Base-by-base conservation (phyloP, 2,329 filamentous ascomycete genomes). In the Aspergillus clavatus region DNA sequence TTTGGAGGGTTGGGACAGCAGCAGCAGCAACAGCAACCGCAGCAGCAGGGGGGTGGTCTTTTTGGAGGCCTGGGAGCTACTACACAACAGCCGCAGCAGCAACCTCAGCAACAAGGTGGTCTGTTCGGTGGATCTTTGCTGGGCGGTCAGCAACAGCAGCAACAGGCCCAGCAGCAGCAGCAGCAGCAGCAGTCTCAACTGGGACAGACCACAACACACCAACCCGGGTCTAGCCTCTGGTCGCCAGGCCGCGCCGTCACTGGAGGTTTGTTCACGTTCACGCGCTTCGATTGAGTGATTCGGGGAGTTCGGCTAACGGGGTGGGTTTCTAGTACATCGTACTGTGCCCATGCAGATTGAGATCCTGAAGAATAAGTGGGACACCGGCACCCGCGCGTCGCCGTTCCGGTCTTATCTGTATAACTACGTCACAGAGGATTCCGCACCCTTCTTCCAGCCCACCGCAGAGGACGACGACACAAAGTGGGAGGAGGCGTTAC, bases 401-500 rank as follows among this genome's bases (percentile, higher is more conserved):
- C 73, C 74, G 6, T 78, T 84, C 60, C 75, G 81, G 50, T 67
- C 76, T 36, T 84, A 84, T 61, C 74, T 84, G 53, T 84, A 84
- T 65, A 83, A 83, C 59, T 68, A 76, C 14, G 80, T 82, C 40
- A 72, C 75, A 38, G 74, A 81, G 37, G 77, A 80, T 14, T 67
- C 74, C 47, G 80, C 78, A 1, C 79, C 81, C 6, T 83, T 81
- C 68, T 84, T 79, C 62, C 75, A 78, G 48, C 80, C 80, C 2
- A 69, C 73, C 7, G 63, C 72, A 2, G 72, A 75, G 42, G 81
- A 84, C 50, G 77, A 83, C 50, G 76, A 79, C 51, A 68, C 71
- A 39, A 80, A 80, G 58, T 84, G 81, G 81, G 81, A 84, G 57
- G 79, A 82, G 52, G 81, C 81, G 12, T 63, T 84, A 37, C 72